Base-by-base conservation (phyloP, 345 rosid genomes). In the Bretschneidera sinensis region DNA sequence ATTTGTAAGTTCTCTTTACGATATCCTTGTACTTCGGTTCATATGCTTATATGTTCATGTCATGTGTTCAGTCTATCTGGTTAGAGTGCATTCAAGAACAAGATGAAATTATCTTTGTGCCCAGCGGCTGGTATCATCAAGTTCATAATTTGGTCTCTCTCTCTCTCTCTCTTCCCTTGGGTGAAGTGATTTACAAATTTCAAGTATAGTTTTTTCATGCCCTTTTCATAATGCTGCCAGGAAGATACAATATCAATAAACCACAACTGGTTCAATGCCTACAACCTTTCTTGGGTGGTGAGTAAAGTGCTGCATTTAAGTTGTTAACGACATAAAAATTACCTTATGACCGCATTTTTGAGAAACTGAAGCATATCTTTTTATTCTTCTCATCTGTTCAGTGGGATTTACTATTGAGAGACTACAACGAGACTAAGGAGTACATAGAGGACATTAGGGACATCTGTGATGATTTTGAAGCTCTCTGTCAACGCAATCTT, bases 61-160 rank as follows among this genome's bases (percentile, higher is more conserved):
- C 59, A 31, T 69, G 22, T 22, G n/a, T 70, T 74, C 69, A 89
- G 97, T 80, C 96, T 43, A 57, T 79, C 66, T 92, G 98, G 98
- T 62, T 83, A 63, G 97, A 85, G 55, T 87, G 96, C 74, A 70
- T 68, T 72, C 98, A 89, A 77, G 87, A 80, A 65, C 61, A 73
- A 28, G 84, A 84, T 60, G 95, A 87, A 68, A 72, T 81, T 59
- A 81, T 89, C 63, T 89, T 84, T 81, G 97, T 89, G 61, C 97
- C 97, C 22, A 87, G 97, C 58, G 97, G 98, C 69, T 92, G 97
- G 98, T 87, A 87, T 78, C 96, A 92, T 81, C 98, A 92, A 89
- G 98, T 92, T 59, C 90, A 81, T 59, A 92, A 92, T 84, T 74
- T 89, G 87, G 97, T 89, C 79, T 43, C 24, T 59, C n/a, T 59